These are phyloP conservation scores for Albugo laibachii DNA, from an alignment of 352 stramenopile genomes.

Conservation along the genomic window DNA sequence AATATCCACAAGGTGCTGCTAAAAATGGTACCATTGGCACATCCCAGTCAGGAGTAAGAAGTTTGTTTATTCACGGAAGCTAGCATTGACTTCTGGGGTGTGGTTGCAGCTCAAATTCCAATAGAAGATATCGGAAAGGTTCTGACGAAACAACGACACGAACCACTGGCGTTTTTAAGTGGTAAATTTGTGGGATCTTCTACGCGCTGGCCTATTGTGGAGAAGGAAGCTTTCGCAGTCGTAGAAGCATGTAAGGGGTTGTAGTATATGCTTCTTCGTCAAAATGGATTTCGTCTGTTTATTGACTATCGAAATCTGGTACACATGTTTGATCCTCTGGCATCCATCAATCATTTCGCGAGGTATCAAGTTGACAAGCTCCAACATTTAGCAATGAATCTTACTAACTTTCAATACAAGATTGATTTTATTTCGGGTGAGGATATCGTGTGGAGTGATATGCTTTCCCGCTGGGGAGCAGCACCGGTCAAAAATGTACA, in stretches of 20 bases:
- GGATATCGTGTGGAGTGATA: conserved; percentile 2
- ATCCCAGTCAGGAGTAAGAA: conserved; percentile 7
- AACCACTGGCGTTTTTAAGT: conserved; percentile 10
- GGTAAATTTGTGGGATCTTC: conserved; percentile 1
- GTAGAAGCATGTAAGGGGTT: conserved; percentile 10
- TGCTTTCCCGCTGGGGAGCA: not conserved
- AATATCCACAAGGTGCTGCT: conserved; percentile 1
- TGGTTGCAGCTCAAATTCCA: conserved; percentile 4
- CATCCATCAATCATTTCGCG: not conserved
- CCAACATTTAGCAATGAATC: conserved; percentile 1
- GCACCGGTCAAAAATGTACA: conserved; percentile 1
- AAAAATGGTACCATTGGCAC: conserved; percentile 6
- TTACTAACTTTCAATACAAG: conserved; percentile 2
- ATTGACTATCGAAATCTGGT: conserved; percentile 12
- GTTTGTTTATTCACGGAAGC: conserved; percentile 11
- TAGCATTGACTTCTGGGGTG: conserved; percentile 10
- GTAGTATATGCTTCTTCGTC: conserved; percentile 8
- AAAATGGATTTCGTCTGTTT: conserved; percentile 10
- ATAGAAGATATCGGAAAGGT: not conserved
- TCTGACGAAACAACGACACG: conserved; percentile 7
- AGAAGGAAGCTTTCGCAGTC: conserved; percentile 12
- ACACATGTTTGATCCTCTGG: conserved; percentile 11
- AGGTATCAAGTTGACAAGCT: conserved; percentile 6
- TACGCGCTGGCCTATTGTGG: conserved; percentile 7
- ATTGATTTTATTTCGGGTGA: conserved; percentile 2